A percentile compares a stretch with the other conserved stretches of the same genome.
Conservation (phyloP, 306 rosid genomes). For the Lablab purpureus region DNA sequence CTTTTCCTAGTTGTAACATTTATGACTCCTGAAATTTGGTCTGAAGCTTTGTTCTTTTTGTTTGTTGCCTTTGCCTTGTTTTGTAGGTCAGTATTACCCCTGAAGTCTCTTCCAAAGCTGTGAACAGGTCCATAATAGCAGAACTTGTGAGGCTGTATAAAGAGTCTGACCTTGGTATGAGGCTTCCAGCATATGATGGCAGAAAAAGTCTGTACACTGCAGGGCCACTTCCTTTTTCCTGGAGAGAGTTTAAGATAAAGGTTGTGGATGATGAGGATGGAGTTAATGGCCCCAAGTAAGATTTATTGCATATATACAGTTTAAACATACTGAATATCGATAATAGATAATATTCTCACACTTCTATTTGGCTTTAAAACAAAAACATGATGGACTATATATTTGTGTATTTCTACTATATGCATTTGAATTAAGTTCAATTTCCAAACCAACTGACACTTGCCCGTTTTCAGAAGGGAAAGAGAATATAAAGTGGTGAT, state of each 20-base stretch:
- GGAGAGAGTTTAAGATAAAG: conserved; percentile 87
- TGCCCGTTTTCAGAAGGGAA: conserved; percentile 66
- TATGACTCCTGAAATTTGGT: conserved; percentile 52
- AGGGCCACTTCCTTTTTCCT: conserved; percentile 90
- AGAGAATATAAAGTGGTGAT: conserved; percentile 85
- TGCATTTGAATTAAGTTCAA: conserved; percentile 26
- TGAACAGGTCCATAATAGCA: conserved; percentile 90
- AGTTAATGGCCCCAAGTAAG: conserved; percentile 80
- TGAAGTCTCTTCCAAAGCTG: conserved; percentile 83
- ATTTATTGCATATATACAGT: conserved; percentile 19
- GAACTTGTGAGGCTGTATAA: conserved; percentile 86
- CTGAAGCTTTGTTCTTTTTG: conserved; percentile 62
- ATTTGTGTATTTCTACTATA: background rate
- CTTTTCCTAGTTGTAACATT: conserved; percentile 62
- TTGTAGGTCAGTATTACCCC: conserved; percentile 89
- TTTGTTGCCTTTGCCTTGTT: conserved; percentile 49
- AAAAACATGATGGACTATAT: conserved; percentile 1
- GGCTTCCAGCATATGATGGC: conserved; percentile 99
- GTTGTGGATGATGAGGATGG: conserved; percentile 80
- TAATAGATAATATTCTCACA: background rate
- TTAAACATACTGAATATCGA: background rate
- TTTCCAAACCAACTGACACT: conserved; percentile 2
- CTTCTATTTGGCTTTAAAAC: conserved; percentile 31
- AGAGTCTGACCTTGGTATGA: conserved; percentile 89
- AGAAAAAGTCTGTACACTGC: conserved; percentile 96